Evolutionary conservation across 306 rosid species (phyloP).

Genomic region (Lathyrus tuberosus): DNA sequence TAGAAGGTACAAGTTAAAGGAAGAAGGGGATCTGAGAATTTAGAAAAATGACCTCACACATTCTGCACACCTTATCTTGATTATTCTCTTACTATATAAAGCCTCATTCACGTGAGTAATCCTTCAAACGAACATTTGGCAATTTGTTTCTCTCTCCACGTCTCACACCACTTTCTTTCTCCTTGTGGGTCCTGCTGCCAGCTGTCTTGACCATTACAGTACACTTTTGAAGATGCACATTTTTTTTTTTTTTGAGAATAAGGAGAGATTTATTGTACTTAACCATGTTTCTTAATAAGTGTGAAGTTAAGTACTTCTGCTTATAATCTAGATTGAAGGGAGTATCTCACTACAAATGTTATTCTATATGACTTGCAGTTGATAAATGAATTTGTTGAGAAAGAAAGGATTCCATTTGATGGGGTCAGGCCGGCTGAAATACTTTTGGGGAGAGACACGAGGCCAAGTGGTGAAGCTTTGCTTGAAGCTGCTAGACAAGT

Average conservation of each 20-base stretch:
- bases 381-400: slow-evolving; percentile 64
- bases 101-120: too few species aligned
- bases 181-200: too few species aligned
- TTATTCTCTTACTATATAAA: too few species aligned
- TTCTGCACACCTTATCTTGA: too few species aligned
- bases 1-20: too few species aligned
- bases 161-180: too few species aligned
- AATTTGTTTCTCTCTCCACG: too few species aligned
- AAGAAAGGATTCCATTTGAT: slow-evolving; percentile 57
- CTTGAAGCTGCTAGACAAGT: slow-evolving; percentile 87
- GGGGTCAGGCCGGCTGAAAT: slow-evolving; percentile 54
- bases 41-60: too few species aligned
- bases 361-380: slow-evolving; percentile 44
- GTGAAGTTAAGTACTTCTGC: not conserved
- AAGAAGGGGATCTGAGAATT: too few species aligned
- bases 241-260: not conserved
- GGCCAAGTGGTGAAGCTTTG: slow-evolving; percentile 84
- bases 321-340: not conserved
- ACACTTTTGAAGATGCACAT: not conserved
- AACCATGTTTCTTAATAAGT: not conserved
- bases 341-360: slow-evolving; percentile 9
- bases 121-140: too few species aligned
- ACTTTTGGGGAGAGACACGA: slow-evolving; percentile 88
- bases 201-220: too few species aligned
- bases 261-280: not conserved